These are phyloP conservation scores for Populus ilicifolia DNA, from an alignment of 345 rosid species.

Conservation along the genomic window DNA sequence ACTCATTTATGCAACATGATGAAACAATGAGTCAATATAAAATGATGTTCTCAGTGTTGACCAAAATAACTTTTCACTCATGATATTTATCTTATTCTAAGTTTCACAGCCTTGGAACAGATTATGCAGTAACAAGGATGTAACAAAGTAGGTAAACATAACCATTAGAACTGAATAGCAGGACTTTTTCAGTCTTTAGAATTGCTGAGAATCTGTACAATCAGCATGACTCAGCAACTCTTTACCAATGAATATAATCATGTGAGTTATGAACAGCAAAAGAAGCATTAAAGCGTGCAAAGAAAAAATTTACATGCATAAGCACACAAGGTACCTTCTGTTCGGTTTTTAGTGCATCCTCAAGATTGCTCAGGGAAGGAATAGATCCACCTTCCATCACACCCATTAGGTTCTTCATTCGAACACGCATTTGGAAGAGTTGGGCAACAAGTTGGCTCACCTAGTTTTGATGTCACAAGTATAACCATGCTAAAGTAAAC, in stretches of 20 bases:
- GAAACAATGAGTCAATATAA: not conserved
- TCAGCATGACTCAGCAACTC: not conserved
- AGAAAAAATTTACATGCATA: not conserved
- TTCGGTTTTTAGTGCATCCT: conserved; percentile 75
- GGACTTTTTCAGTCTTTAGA: not conserved
- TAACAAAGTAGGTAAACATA: not conserved
- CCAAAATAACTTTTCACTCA: not conserved
- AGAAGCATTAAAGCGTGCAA: not conserved
- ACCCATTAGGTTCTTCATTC: conserved; percentile 96
- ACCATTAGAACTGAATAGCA: not conserved
- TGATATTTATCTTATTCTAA: not conserved
- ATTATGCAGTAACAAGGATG: not conserved
- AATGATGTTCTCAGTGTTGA: not conserved
- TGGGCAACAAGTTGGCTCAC: conserved; percentile 96
- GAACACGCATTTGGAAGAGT: conserved; percentile 91
- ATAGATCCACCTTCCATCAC: conserved; percentile 92
- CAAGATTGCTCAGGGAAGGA: conserved; percentile 80
- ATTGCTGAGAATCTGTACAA: not conserved
- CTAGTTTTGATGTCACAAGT: conserved; percentile 32
- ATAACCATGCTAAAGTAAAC: conserved; percentile 4
- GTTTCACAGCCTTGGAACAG: not conserved
- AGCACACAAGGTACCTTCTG: conserved; percentile 54
- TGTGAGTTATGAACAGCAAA: not conserved
- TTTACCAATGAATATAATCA: not conserved
- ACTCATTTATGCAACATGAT: not conserved